These are phyloP conservation scores for Acanthamoeba castellanii DNA, from an alignment of 208 protist species.

Conservation along the genomic window DNA sequence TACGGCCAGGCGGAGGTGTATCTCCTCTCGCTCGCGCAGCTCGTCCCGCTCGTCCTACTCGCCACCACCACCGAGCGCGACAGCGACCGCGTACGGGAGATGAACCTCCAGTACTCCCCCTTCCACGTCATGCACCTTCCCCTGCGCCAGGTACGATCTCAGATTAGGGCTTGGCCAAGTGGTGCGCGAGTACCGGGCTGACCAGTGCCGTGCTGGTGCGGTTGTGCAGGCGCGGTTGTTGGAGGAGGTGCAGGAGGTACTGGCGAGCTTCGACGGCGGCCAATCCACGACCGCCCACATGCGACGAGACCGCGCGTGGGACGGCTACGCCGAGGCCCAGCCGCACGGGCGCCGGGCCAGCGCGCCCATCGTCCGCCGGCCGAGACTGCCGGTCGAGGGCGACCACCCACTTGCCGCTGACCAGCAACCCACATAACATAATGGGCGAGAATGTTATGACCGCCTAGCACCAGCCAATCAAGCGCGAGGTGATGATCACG, in stretches of 20 bases:
- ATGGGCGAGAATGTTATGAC: too few relatives aligned
- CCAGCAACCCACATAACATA: too few relatives aligned
- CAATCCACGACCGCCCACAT: background rate
- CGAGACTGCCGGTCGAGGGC: background rate
- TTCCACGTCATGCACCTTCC: constrained; percentile 17
- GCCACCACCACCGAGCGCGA: constrained; percentile 7
- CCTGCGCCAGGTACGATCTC: background rate
- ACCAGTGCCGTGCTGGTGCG: background rate
- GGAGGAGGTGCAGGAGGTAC: constrained; percentile 18
- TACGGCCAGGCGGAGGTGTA: background rate
- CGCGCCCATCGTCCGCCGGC: background rate
- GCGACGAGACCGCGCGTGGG: background rate
- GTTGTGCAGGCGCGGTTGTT: background rate
- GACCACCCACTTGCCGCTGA: too few relatives aligned
- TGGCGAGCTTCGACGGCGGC: background rate
- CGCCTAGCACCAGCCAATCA: too few relatives aligned
- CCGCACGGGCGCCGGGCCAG: background rate
- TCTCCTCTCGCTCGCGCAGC: background rate
- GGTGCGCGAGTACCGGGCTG: background rate
- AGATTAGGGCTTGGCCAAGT: background rate
- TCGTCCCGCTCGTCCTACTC: constrained; percentile 3
- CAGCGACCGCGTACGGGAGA: background rate
- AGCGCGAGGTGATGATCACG: too few relatives aligned
- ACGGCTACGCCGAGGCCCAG: background rate
- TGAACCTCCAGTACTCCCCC: background rate